Conservation (phyloP, 1,284 basidiomycete genomes). For the Schizophyllum amplum region DNA sequence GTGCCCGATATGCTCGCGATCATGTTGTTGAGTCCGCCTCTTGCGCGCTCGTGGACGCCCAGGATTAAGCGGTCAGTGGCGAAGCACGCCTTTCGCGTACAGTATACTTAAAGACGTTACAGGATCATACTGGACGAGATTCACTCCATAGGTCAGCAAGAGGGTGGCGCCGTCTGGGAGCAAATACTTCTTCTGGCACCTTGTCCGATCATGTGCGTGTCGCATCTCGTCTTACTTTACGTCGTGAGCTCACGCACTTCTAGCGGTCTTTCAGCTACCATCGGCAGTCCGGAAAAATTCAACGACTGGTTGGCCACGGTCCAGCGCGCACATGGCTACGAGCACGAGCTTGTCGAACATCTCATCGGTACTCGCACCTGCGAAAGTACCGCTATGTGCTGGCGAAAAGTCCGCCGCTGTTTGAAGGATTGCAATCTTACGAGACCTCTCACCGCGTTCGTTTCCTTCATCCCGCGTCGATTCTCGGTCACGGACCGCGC, state of each 20-base stretch:
- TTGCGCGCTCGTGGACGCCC: conserved; percentile 53
- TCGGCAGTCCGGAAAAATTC: conserved; percentile 57
- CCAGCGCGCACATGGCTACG: conserved; percentile 46
- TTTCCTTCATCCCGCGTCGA: conserved; percentile 53
- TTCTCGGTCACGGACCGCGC: conserved; percentile 41
- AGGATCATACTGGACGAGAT: conserved; percentile 72
- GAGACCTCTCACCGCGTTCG: conserved; percentile 30
- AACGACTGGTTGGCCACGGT: conserved; percentile 57
- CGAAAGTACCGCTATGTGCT: conserved; percentile 55
- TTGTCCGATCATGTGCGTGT: conserved; percentile 57
- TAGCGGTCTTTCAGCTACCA: conserved; percentile 63
- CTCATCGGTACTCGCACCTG: conserved; percentile 63
- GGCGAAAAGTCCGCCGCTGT: conserved; percentile 15
- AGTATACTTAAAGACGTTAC: background rate
- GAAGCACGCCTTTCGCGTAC: background rate
- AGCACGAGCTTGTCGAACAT: conserved; percentile 52
- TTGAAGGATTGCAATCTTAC: conserved; percentile 31
- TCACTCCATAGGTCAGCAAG: conserved; percentile 61
- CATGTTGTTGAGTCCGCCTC: conserved; percentile 57
- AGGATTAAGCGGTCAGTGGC: conserved; percentile 45
- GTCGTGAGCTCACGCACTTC: conserved; percentile 1
- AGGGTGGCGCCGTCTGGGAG: conserved; percentile 64
- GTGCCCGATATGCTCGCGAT: conserved; percentile 63
- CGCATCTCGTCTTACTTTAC: background rate
- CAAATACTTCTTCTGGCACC: conserved; percentile 57